These are phyloP conservation scores for Sugiyamaella castrensis DNA, from an alignment of 1,139 yeast genomes.

Conservation along the genomic window DNA sequence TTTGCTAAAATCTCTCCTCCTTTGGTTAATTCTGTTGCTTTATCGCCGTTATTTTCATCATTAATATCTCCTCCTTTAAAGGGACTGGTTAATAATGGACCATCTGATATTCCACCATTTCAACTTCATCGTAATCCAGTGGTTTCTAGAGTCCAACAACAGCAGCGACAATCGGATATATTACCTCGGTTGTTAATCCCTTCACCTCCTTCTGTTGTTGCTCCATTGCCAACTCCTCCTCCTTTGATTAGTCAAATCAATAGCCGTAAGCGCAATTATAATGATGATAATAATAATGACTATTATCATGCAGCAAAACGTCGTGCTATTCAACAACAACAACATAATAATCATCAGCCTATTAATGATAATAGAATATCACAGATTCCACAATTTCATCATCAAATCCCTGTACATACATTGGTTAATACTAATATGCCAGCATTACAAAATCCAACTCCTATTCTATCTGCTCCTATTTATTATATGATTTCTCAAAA, in stretches of 20 bases:
- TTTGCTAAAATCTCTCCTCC: neutral
- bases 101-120: neutral
- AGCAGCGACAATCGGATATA: neutral
- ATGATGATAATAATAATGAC: neutral
- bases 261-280: constrained; percentile 2
- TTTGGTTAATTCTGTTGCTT: neutral
- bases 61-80: constrained; percentile 9
- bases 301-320: no score
- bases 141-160: neutral
- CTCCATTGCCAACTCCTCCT: constrained; percentile 1
- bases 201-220: neutral
- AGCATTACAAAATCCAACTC: neutral
- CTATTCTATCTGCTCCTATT: constrained; percentile 14
- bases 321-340: no score
- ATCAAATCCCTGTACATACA: constrained; percentile 7
- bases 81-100: neutral
- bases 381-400: neutral
- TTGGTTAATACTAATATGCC: constrained; percentile 10
- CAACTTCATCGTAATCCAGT: neutral
- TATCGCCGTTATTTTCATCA: constrained; percentile 2
- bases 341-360: no score
- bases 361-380: no score
- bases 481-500: constrained; percentile 19
- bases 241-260: neutral
- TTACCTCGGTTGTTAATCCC: neutral